phyloP scores from a whole-genome alignment of 1,139 yeast genomes.

The Blastobotrys proliferans region DNA sequence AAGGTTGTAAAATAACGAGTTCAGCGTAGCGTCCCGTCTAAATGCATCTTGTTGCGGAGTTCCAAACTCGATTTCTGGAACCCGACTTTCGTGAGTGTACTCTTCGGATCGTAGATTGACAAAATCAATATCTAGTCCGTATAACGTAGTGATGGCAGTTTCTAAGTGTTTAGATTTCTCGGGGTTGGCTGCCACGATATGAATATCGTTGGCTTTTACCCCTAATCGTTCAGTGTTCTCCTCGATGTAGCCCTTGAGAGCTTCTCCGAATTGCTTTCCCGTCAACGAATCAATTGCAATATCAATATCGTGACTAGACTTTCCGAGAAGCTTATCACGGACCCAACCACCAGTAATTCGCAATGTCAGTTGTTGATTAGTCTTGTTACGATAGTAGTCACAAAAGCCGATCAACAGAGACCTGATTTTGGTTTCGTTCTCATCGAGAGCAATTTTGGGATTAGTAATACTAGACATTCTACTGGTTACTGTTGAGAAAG shows the following conservation, averaged over 20 bases:
- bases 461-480: constrained; percentile 11
- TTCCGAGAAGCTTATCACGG: constrained; percentile 82
- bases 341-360: constrained; percentile 99
- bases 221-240: constrained; percentile 39
- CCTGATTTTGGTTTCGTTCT: constrained; percentile 48
- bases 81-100: constrained; percentile 75
- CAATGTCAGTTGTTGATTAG: constrained; percentile 43
- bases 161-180: constrained; percentile 94
- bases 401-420: constrained; percentile 39
- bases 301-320: constrained; percentile 80
- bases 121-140: constrained; percentile 80
- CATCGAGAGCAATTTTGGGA: constrained; percentile 38
- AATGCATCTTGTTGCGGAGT: constrained; percentile 89
- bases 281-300: constrained; percentile 80
- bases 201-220: constrained; percentile 50
- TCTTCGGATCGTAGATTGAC: constrained; percentile 87
- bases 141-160: constrained; percentile 87
- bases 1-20: constrained; percentile 85
- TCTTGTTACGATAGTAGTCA: constrained; percentile 19
- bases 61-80: constrained; percentile 69
- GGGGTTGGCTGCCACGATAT: constrained; percentile 87
- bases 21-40: constrained; percentile 88
- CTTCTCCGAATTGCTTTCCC: constrained; percentile 81
- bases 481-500: no score
- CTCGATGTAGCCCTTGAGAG: constrained; percentile 52